phyloP scores from a whole-genome alignment of 148 eudicot genomes.

The Mesembryanthemum crystallinum region DNA sequence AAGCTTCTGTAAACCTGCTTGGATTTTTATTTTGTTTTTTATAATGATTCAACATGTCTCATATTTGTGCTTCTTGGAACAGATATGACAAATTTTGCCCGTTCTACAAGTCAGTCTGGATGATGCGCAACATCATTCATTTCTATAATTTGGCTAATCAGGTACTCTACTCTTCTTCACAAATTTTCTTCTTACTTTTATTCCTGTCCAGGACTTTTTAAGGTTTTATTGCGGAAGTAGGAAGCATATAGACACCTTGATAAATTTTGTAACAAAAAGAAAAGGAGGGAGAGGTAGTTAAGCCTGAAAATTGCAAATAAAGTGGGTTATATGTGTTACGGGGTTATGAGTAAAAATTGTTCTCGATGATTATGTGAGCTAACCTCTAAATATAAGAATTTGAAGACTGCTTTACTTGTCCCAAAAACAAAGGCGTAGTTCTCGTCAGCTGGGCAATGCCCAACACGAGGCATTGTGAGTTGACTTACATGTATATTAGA shows the following conservation, averaged over 20 bases:
- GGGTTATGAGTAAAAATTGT: background rate
- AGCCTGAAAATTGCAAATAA: background rate
- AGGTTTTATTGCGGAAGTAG: background rate
- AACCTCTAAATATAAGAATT: background rate
- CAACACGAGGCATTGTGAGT: background rate
- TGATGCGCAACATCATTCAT: slow-evolving; percentile 99
- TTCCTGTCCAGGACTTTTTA: no score
- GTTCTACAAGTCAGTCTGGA: slow-evolving; percentile 98
- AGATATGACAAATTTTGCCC: slow-evolving; percentile 98
- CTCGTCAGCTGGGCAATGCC: background rate
- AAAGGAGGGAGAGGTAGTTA: background rate
- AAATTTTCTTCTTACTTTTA: no score
- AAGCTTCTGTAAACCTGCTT: slow-evolving; percentile 27
- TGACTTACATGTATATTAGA: no score
- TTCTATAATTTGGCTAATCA: slow-evolving; percentile 96
- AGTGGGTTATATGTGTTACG: background rate
- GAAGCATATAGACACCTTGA: background rate
- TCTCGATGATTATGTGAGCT: background rate
- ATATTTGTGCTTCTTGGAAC: slow-evolving; percentile 20
- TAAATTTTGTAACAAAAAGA: background rate
- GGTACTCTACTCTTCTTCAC: slow-evolving; percentile 34
- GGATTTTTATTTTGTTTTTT: slow-evolving; percentile 8
- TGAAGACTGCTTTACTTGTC: background rate
- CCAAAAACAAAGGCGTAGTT: background rate
- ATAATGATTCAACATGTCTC: slow-evolving; percentile 3